These are phyloP conservation scores for Colletotrichum sp. DNA, from an alignment of 2,329 filamentous ascomycete species.

Conservation along the genomic window DNA sequence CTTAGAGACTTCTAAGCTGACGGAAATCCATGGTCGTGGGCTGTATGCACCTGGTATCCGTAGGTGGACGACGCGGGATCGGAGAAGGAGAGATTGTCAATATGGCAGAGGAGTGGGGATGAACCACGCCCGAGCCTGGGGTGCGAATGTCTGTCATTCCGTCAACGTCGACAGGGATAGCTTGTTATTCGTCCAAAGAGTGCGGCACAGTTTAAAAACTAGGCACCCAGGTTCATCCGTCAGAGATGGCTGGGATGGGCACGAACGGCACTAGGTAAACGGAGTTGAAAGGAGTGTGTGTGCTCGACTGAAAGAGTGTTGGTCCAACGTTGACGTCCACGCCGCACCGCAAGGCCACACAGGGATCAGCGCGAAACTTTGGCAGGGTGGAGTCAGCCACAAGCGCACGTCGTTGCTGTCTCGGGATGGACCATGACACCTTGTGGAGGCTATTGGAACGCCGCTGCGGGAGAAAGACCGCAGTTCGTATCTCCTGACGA, in stretches of 20 bases:
- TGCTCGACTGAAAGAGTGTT: background rate
- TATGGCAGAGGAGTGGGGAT: background rate
- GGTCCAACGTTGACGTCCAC: background rate
- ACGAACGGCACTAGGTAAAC: background rate
- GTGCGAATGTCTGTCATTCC: constrained; percentile 7
- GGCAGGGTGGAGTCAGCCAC: constrained; percentile 9
- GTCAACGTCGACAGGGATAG: background rate
- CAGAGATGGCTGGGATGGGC: background rate
- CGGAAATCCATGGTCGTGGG: background rate
- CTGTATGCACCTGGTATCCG: background rate
- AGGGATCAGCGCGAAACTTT: constrained; percentile 5
- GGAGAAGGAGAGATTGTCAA: background rate
- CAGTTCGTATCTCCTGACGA: background rate
- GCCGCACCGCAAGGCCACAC: background rate
- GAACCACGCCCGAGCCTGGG: background rate
- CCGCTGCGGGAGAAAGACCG: constrained; percentile 4
- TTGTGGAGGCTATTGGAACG: background rate
- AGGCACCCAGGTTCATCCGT: background rate
- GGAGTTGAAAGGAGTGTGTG: background rate
- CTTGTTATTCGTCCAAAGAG: background rate
- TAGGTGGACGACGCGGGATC: background rate
- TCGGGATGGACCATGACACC: background rate
- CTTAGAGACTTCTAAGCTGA: constrained; percentile 15
- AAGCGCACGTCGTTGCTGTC: background rate
- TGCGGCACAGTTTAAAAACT: background rate